Base-by-base conservation (phyloP, 2,329 filamentous ascomycete genomes). In the Sclerotinia sclerotiorum region DNA sequence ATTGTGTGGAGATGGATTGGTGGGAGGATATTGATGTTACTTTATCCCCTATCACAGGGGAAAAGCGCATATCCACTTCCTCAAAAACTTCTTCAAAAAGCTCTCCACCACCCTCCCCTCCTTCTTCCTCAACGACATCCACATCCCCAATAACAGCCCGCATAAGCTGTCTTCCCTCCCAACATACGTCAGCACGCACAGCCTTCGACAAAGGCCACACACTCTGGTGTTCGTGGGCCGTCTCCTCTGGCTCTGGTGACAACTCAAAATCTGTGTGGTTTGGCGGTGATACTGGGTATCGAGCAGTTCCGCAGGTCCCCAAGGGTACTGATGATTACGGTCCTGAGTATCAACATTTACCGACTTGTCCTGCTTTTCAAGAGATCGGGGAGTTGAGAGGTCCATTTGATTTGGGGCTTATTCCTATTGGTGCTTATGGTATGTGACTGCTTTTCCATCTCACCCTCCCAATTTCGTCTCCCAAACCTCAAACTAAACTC, bases 1-100 rank as follows among this genome's bases (percentile, higher is more conserved):
- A 93, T 69, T 89, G 94, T 55, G 96, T 92, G 0, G 94, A 97
- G 80, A 79, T 97, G 75, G 94, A 98, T 80, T 97, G 94, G 94
- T 97, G 94, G 94, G 89, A 97, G 73, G 89, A 92, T 71, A 85
- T 88, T 7, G 88, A 94, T 60, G 79, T 97, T n/a, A 87, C 82
- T 0, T 80, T 97, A 35, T 82, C 85, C 19, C 77, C 79, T 8
- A 74, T 75, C 13, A 72, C 74, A 69, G 76, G 66, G 74, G 72
- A 72, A 73, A 78, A 74, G 69, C 72, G 44, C 35, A 70, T 58
- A 58, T 74, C 65, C 52, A 68, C 42, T 72, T 71, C 68, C 71
- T 73, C 46, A 71, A 75, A 27, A 70, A 76, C 52, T 76, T 79
- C 4, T 77, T 75, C 44, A 19, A 39, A 56, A 6, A 39, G 13